These are phyloP conservation scores for Fomitopsis schrenkii DNA, from an alignment of 1,284 basidiomycete genomes.

Conservation along the genomic window DNA sequence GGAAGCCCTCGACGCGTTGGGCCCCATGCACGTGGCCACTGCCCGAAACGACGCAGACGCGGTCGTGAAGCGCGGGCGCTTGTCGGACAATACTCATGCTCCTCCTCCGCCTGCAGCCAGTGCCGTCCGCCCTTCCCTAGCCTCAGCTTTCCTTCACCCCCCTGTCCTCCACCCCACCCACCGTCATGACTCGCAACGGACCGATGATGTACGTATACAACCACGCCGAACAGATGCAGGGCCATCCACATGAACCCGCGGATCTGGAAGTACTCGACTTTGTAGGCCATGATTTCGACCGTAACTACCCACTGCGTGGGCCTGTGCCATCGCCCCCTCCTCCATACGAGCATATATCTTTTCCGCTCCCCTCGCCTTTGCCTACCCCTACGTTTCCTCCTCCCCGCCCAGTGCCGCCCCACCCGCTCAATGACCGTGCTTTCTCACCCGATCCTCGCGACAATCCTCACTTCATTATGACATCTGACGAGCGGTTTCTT, in stretches of 20 bases:
- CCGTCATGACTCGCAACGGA: background rate
- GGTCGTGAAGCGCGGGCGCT: conserved; percentile 2
- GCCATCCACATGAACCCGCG: background rate
- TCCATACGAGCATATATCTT: conserved; percentile 11
- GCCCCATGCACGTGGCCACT: conserved; percentile 1
- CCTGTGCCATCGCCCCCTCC: conserved; percentile 6
- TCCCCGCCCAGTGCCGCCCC: conserved; percentile 7
- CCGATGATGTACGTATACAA: conserved; percentile 2
- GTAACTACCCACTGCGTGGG: conserved; percentile 6
- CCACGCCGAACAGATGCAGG: background rate
- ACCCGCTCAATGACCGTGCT: conserved; percentile 29
- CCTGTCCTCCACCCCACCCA: background rate
- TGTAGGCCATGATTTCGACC: background rate
- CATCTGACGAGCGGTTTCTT: conserved; percentile 24
- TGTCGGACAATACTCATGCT: conserved; percentile 4
- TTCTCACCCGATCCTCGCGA: conserved; percentile 32
- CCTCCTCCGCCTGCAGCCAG: background rate
- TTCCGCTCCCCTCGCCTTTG: conserved; percentile 11
- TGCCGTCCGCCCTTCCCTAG: background rate
- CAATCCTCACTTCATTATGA: conserved; percentile 32
- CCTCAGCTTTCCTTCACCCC: background rate
- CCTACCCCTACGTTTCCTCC: conserved; percentile 6
- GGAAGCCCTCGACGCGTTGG: conserved; percentile 5
- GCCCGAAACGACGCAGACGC: background rate
- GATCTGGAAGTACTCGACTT: conserved; percentile 6